Base-by-base conservation (phyloP, 2,329 filamentous ascomycete species). In the Colletotrichum gloeosporioides region DNA sequence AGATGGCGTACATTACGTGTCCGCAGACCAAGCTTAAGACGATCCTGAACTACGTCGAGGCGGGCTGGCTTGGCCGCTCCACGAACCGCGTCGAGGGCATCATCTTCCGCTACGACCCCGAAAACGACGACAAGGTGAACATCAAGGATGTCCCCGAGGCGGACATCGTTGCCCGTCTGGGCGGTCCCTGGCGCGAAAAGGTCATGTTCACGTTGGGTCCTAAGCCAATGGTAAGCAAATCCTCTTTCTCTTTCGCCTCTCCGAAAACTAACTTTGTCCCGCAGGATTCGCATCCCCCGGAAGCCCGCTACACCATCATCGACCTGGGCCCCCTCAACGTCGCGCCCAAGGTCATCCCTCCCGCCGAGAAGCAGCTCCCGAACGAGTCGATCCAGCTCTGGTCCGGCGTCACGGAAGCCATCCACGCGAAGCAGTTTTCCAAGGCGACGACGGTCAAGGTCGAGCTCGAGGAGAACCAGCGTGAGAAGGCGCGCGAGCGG, bases 71-170 rank as follows among this genome's bases (percentile, higher is more conserved):
- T 34, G 95, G 96, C 63, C 95, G 95, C 79, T 92, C 95, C 25
- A 96, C 98, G 80, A 98, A 99, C 85, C 96, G 94, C 82, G 94
- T 99, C 44, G 93, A 98, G 77, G 97, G 97, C 22, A 92, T 98
- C 71, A 90, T 99, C 71, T 99, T 98, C 89, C 93, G 91, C 66
- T 98, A 98, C 80, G 94, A 98, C 81, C 94, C 96, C 0, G 92
- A 95, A 27, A 96, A 96, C 74, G 96, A 99, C 83, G 92, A 91
- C 83, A 95, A 93, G 84, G 92, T 87, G 7, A 93, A 91, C 80
- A 93, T 98, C 80, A 95, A 94, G 86, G 96, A 98, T 77, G 95
- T 99, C 0, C 91, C 95, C 0, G 95, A 97, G 2, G 92, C 94
- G 77, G 95, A 98, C 81, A 88, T 99, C 36, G 89, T 99, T 69